These are phyloP conservation scores for Chrysanthemum seticuspe DNA, from an alignment of 129 eudicot species.

Conservation along the genomic window DNA sequence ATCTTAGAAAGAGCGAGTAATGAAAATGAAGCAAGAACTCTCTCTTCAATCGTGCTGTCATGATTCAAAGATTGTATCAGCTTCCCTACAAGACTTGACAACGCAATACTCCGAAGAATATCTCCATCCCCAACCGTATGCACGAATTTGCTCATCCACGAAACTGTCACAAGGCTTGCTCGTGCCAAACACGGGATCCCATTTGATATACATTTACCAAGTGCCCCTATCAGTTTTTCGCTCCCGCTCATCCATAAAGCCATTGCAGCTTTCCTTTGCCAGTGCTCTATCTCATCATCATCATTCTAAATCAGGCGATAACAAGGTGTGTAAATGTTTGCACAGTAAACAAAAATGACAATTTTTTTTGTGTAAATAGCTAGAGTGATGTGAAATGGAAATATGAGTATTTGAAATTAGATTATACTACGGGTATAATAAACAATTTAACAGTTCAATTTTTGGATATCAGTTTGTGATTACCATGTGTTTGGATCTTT, in stretches of 20 bases:
- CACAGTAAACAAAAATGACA: too few relatives aligned
- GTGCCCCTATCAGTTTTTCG: constrained; percentile 43
- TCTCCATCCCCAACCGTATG: constrained; percentile 50
- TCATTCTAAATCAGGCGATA: constrained; percentile 39
- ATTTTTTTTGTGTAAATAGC: too few relatives aligned
- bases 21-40: constrained; percentile 64
- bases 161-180: constrained; percentile 66
- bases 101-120: constrained; percentile 34
- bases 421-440: neutral
- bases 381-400: too few relatives aligned
- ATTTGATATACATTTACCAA: constrained; percentile 52
- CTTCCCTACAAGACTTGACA: constrained; percentile 41
- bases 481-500: constrained; percentile 44
- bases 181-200: constrained; percentile 67
- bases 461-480: constrained; percentile 9
- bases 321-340: neutral
- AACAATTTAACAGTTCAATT: neutral
- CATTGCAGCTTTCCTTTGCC: constrained; percentile 68
- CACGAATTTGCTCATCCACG: constrained; percentile 67
- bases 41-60: constrained; percentile 57
- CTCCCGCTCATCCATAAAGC: constrained; percentile 52
- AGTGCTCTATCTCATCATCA: constrained; percentile 48
- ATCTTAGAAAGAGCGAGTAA: constrained; percentile 47
- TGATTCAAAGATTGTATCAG: constrained; percentile 40
- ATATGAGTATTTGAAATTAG: too few relatives aligned